Conservation (phyloP, 441 rosid species). For the Capsella rubella region DNA sequence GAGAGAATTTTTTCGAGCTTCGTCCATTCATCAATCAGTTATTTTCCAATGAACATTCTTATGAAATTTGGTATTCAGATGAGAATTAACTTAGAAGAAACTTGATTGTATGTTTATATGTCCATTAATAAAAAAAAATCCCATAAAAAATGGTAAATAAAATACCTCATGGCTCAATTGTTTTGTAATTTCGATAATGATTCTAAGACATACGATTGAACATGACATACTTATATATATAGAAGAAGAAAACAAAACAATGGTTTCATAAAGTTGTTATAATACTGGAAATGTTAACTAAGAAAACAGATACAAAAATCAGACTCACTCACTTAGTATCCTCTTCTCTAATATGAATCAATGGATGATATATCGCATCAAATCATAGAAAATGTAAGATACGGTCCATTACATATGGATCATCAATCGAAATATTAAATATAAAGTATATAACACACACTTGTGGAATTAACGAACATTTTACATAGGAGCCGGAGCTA, state of each 20-base stretch:
- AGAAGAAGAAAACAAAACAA: not conserved
- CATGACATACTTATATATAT: not conserved
- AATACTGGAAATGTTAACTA: constrained; percentile 1
- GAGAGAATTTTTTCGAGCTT: not conserved
- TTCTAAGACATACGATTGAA: not conserved
- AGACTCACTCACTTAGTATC: constrained; percentile 31
- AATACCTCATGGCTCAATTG: not conserved
- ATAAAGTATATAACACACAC: constrained; percentile 14
- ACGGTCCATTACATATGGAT: constrained; percentile 14
- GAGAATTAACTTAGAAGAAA: not conserved
- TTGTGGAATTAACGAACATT: constrained; percentile 17
- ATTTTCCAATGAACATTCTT: constrained; percentile 3
- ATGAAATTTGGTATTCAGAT: not conserved
- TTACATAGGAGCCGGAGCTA: constrained; percentile 50
- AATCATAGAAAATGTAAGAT: constrained; percentile 20
- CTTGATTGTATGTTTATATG: not conserved
- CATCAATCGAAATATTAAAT: constrained; percentile 19
- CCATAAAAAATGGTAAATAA: not conserved
- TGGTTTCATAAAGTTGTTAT: constrained; percentile 18
- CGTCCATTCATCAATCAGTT: not conserved
- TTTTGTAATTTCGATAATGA: not conserved
- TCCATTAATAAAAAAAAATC: no score
- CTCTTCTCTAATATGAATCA: constrained; percentile 7
- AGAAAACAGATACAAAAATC: constrained; percentile 25
- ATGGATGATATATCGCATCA: constrained; percentile 18